phyloP scores from a whole-genome alignment of 495 filamentous ascomycete species.

The Penicillium coffeae region DNA sequence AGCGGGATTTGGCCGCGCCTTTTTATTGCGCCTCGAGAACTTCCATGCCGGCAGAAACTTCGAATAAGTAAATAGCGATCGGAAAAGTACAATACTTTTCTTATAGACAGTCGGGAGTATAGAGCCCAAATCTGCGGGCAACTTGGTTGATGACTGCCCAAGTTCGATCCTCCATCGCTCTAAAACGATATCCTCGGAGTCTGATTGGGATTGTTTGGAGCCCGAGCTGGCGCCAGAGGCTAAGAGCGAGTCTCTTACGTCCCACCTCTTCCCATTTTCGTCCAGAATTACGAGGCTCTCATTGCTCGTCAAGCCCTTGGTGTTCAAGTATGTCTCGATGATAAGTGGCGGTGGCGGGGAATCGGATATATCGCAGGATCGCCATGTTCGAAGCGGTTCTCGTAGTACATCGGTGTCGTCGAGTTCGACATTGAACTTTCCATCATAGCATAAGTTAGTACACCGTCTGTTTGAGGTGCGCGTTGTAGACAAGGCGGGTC shows the following conservation, averaged over 20 bases:
- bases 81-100: slow-evolving; percentile 88
- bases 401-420: slow-evolving; percentile 85
- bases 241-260: slow-evolving; percentile 79
- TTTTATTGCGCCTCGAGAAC: slow-evolving; percentile 69
- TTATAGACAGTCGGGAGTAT: slow-evolving; percentile 90
- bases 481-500: neutral
- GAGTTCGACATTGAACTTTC: slow-evolving; percentile 87
- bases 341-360: slow-evolving; percentile 80
- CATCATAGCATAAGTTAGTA: slow-evolving; percentile 7
- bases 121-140: slow-evolving; percentile 59
- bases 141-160: slow-evolving; percentile 51
- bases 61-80: slow-evolving; percentile 81
- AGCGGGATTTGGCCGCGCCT: slow-evolving; percentile 59
- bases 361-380: slow-evolving; percentile 66
- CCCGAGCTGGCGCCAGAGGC: slow-evolving; percentile 43
- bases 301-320: slow-evolving; percentile 71
- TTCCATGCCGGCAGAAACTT: slow-evolving; percentile 86
- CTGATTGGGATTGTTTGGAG: slow-evolving; percentile 28
- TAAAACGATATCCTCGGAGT: slow-evolving; percentile 66
- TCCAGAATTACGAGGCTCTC: slow-evolving; percentile 86
- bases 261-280: slow-evolving; percentile 85
- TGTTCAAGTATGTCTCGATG: slow-evolving; percentile 87
- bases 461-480: slow-evolving; percentile 2
- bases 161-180: slow-evolving; percentile 89
- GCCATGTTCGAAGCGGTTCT: slow-evolving; percentile 78